A percentile compares a stretch with the other conserved stretches of the same genome.
Evolutionary conservation across 805 yeast genomes (phyloP).

Genomic region (Starmera caribaea): DNA sequence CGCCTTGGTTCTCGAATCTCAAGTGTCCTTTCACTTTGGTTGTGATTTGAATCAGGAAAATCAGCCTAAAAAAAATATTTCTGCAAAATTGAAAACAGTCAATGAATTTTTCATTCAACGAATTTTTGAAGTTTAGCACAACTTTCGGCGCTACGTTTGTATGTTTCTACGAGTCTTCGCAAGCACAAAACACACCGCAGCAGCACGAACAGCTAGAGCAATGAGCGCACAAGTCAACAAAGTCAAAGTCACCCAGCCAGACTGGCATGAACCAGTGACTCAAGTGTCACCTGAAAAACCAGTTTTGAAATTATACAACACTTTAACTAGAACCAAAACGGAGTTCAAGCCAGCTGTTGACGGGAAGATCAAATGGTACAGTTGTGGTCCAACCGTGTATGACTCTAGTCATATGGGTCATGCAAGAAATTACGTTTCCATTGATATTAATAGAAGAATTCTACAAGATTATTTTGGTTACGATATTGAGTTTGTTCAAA

Average conservation of each 20-base stretch:
- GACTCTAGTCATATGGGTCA: constrained; percentile 98
- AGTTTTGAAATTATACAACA: constrained; percentile 62
- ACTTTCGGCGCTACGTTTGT: no score
- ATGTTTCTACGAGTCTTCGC: no score
- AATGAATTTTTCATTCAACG: no score
- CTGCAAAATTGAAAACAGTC: no score
- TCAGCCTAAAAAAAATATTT: no score
- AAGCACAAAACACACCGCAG: no score
- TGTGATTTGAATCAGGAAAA: no score
- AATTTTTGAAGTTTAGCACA: no score
- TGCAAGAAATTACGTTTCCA: constrained; percentile 92
- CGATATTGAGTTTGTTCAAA: constrained; percentile 81
- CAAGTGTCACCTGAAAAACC: constrained; percentile 18
- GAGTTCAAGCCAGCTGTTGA: constrained; percentile 63
- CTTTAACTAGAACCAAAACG: constrained; percentile 74
- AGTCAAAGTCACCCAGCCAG: constrained; percentile 36
- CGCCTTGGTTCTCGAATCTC: no score
- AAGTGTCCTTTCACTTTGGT: no score
- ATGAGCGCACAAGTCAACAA: constrained; percentile 16
- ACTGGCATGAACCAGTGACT: constrained; percentile 35
- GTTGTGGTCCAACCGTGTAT: constrained; percentile 98
- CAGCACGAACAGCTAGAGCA: constrained; percentile 4
- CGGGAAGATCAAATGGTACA: constrained; percentile 81
- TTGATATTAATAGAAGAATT: constrained; percentile 86
- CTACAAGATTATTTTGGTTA: constrained; percentile 88